Evolutionary conservation across 2,329 filamentous ascomycete species (phyloP), one percentile per base, ranked within the genome.

Genomic region (Albophoma yamanashiensis): DNA sequence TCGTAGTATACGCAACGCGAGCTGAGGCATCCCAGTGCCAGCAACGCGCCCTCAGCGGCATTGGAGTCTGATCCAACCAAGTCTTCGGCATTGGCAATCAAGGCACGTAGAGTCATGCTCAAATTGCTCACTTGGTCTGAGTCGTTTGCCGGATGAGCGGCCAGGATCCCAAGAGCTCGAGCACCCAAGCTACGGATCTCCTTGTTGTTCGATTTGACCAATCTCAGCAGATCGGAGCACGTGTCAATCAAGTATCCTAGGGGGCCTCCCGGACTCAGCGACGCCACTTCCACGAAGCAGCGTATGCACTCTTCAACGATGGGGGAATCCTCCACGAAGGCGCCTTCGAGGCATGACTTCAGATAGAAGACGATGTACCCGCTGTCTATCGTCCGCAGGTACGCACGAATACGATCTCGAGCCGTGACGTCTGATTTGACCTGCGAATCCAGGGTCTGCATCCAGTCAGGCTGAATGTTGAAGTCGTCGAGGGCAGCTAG

Each of bases 381-480:
- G 20, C 71, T 67, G 34, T 80, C 74, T 1, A 75, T 65, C 50
- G 67, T 70, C 59, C 74, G 67, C 61, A 89, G 68, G 63, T 87
- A 84, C 0, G 69, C 67, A 59, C 79, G 82, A 59, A 92, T 79
- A 7, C 79, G 79, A 34, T 80, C 73, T 47, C 90, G 82, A 14
- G 85, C 84, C 55, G 80, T 76, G 61, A 88, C 80, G 67, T 93
- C 89, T 6, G 87, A 89, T 47, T 85, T 82, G 38, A 94, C 79
- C 8, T 88, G 79, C 1, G 86, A 83, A 65, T 92, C 89, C 2
- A 97, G 78, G 65, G 89, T 88, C 55, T 87, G 81, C 69, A 92
- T 89, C 94, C 94, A 97, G 63, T 93, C 89, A 55, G 88, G 85
- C 65, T 93, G 88, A 31, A 91, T 71, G 12, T 82, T 80, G 60